These are phyloP conservation scores for Naganishia vaughanmartiniae DNA, from an alignment of 768 basidiomycete species.

Conservation along the genomic window DNA sequence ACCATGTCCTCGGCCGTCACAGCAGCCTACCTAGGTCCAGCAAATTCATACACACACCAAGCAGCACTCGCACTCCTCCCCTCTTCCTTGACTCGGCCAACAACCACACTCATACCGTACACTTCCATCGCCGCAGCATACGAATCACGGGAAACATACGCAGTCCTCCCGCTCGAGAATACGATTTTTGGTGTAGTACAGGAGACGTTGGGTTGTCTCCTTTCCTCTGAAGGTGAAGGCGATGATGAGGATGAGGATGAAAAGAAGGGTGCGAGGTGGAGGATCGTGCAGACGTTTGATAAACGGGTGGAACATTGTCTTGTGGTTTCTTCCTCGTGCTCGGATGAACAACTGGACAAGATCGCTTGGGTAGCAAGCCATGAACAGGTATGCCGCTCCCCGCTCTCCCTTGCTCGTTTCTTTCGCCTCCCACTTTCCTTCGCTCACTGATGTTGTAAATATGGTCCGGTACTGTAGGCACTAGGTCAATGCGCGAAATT, in stretches of 20 bases:
- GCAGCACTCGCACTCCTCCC: slow-evolving; percentile 12
- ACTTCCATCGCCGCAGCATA: slow-evolving; percentile 1
- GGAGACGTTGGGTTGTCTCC: slow-evolving; percentile 44
- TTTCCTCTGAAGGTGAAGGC: background rate
- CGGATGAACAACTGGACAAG: slow-evolving; percentile 38
- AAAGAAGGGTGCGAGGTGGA: background rate
- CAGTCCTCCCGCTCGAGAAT: slow-evolving; percentile 49
- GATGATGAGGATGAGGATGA: background rate
- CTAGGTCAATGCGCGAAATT: slow-evolving; percentile 48
- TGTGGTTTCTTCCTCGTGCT: slow-evolving; percentile 35
- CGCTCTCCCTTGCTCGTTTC: no score
- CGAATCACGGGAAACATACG: slow-evolving; percentile 27
- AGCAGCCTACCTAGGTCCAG: slow-evolving; percentile 16
- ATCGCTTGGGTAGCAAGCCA: slow-evolving; percentile 47
- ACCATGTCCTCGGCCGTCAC: background rate
- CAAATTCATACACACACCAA: slow-evolving; percentile 4
- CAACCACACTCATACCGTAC: background rate
- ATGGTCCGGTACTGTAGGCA: slow-evolving; percentile 35
- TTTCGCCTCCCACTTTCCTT: no score
- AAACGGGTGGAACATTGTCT: slow-evolving; percentile 44
- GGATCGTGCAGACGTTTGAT: slow-evolving; percentile 38
- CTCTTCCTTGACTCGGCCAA: no score
- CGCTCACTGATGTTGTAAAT: no score
- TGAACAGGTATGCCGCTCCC: slow-evolving; percentile 44
- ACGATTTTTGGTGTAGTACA: slow-evolving; percentile 47